Evolutionary conservation across 257 asterid genomes (phyloP), one percentile per base, ranked within the genome.

Genomic region (Lithospermum erythrorhizon): DNA sequence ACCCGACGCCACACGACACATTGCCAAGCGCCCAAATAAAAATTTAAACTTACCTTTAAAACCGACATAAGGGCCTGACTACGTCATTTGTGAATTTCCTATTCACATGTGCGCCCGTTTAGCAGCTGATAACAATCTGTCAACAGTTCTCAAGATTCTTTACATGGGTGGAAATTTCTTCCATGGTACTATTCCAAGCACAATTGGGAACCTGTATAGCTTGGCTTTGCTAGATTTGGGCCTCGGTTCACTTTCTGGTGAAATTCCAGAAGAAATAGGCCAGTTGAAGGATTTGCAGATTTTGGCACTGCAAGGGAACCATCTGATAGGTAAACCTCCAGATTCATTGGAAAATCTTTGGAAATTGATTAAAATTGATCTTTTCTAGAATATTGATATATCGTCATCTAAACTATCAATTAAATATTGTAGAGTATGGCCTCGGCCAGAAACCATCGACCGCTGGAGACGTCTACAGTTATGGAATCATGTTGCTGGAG

Each of bases 391-490:
- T 55, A 47, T 48, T 51, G 25, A 35, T 3, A 11, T 25, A n/a
- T 25, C 10, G 18, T 19, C 37, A 47, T 41, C 18, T 47, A 21
- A 14, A 1, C 20, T 6, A 23, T 30, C 52, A 18, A 20, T 32
- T 51, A 25, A 1, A 49, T 16, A 58, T 27, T 61, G 56, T 72
- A 79, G 84, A 75, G 58, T 79, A 79, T 18, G 81, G 83, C 18
- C 48, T 22, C 21, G 77, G 81, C 19, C 9, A 62, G 15, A 60
- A 53, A 6, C 62, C 55, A 35, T 70, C 84, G 2, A 22, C 73
- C 24, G 57, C 10, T 41, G 83, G 78, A 63, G 83, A 78, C 55
- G 74, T 72, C 27, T 75, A 78, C 65, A 75, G 78, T 68, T 72
- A 22, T 17, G 81, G 84, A 21, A 62, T 79, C 52, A 65, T 77